Evolutionary conservation across 306 rosid genomes (phyloP).

Genomic region (Lotus japonicus): DNA sequence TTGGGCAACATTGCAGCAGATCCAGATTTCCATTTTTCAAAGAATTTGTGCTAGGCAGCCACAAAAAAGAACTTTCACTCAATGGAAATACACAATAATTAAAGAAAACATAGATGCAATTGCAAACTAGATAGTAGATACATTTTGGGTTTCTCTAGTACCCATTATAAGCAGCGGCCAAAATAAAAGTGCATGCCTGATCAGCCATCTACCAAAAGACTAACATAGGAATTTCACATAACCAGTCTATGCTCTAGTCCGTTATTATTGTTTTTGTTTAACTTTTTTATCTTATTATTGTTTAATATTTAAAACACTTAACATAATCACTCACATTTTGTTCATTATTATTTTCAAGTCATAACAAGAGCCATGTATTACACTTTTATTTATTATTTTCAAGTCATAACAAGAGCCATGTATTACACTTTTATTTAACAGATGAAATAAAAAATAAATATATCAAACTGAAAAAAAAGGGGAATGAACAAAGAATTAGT

Average conservation of each 20-base stretch:
- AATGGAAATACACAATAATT: constrained; percentile 19
- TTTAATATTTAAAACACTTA: background rate
- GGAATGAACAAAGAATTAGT: too few relatives aligned
- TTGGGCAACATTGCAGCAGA: constrained; percentile 73
- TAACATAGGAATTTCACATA: background rate
- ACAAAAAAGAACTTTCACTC: constrained; percentile 24
- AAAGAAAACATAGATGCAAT: constrained; percentile 13
- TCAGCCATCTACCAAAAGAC: background rate
- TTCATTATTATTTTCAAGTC: constrained; percentile 8
- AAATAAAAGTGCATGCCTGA: constrained; percentile 1
- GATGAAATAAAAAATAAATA: too few relatives aligned
- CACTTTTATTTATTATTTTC: background rate
- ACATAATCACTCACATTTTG: background rate
- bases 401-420: background rate
- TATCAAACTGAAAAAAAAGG: too few relatives aligned
- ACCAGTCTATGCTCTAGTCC: background rate
- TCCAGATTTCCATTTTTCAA: constrained; percentile 83
- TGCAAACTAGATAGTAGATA: constrained; percentile 3
- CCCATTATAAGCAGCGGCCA: background rate
- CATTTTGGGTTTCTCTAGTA: background rate
- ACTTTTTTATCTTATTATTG: background rate
- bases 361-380: background rate
- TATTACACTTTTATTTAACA: background rate
- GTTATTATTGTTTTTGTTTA: background rate
- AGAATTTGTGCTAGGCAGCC: constrained; percentile 76